Evolutionary conservation across 306 rosid genomes (phyloP), one percentile per base, ranked within the genome.

Genomic region (Pachyrhizus erosus): DNA sequence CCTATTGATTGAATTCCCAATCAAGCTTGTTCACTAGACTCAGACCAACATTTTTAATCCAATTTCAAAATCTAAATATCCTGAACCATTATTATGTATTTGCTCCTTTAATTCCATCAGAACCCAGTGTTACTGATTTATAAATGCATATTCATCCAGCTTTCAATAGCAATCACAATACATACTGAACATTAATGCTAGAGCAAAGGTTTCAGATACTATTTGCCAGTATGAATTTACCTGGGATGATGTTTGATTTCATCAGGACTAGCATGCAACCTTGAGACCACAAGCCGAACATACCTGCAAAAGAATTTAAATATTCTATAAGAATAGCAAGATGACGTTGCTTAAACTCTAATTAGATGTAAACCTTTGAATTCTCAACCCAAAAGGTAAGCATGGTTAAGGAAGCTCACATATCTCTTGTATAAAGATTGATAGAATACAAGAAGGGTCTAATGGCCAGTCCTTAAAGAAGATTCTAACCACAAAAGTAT

Each of bases 221-320:
- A 45, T 51, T 51, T 5, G 2, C 43, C 23, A 23, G 68, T 65
- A 85, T 62, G 62, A 81, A 75, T 34, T 86, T 85, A 96, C 99
- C 97, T 93, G 21, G 97, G 94, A 71, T 96, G 96, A 84, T 79
- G 81, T 73, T 84, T 87, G 86, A 88, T 88, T 84, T 93, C 98
- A 82, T 90, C 90, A 46, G 85, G 87, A 90, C 70, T 87, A 66
- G 79, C 86, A 45, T 86, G 92, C 91, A 83, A 57, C 83, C 84
- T 89, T 17, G 97, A 91, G 85, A 87, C 78, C 49, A 93, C 91
- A 73, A 86, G 86, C 55, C 98, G 99, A 70, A 93, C 90, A 86
- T 96, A 96, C 89, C 99, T 96, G 89, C 87, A 86, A 40, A 75
- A 69, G 80, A 55, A 75, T 29, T 68, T 57, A 72, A 71, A 79